Base-by-base conservation (phyloP, 345 rosid genomes). In the Adansonia digitata region DNA sequence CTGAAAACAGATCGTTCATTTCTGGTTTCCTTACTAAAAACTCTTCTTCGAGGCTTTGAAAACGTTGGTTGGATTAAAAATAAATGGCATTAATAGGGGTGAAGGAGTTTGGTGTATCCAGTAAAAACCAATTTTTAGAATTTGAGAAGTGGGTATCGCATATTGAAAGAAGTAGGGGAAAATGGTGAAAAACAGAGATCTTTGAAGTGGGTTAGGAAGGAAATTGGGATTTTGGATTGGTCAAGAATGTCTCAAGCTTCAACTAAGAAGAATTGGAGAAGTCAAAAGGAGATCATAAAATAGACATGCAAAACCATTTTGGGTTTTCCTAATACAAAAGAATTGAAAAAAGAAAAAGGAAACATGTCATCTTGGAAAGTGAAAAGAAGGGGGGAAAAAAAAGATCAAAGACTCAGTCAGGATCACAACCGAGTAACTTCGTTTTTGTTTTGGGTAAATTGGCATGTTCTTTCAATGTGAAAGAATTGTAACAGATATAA, bases 1-100 rank as follows among this genome's bases (percentile, higher is more conserved):
- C 80, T 46, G 98, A 85, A 70, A 94, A 88, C 20, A 94, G 80
- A 79, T 94, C 92, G 73, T 91, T 94, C 98, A 93, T 94, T 11
- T n/a, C 43, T 31, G 20, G 13, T 7, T 42, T 65, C 14, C 18
- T 22, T 22, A 5, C 5, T 20, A 39, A 67, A 68, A 68, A 26
- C 55, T 68, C 35, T 68, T 68, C 35, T 68, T 45, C 22, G 27
- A 14, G 9, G 52, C 20, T 42, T 66, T 66, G 2, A 24, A 24
- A 26, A 22, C 6, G 53, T 45, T 45, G 14, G 37, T 67, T 43
- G 37, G 37, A 67, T 26, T 37, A 43, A 37, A 67, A 26, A 37
- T 37, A 67, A 24, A 67, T 14, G 55, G 20, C 26, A 24, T 45
- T 45, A 67, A 43, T 26, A 26, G 2, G 20, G 22, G 7, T 18